Evolutionary conservation across 106 monocot genomes (phyloP).

Genomic region (Apostasia ramifera): DNA sequence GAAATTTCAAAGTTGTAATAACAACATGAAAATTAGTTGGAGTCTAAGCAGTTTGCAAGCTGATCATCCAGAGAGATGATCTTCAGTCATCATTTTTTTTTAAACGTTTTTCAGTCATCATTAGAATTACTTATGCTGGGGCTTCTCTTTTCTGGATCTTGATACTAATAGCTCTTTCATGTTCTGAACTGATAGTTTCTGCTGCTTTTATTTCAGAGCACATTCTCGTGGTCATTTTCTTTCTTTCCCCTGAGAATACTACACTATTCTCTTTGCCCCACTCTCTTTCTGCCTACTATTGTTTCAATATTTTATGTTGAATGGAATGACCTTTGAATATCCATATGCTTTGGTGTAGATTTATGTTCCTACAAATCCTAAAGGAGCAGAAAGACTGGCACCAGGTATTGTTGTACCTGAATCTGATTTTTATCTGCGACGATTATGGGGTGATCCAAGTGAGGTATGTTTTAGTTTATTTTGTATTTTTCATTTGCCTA

Average conservation of each 20-base stretch:
- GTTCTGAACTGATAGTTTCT: background rate
- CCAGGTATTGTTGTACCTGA: conserved; percentile 37
- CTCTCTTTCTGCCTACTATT: background rate
- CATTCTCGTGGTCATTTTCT: background rate
- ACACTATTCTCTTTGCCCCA: background rate
- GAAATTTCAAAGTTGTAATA: no score
- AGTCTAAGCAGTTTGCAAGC: no score
- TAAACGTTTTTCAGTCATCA: no score
- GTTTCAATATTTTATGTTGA: background rate
- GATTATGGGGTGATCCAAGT: conserved; percentile 22
- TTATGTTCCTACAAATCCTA: conserved; percentile 44
- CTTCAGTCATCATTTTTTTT: no score
- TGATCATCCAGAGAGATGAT: no score
- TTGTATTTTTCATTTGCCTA: background rate
- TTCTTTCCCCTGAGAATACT: background rate
- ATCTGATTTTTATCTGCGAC: conserved; percentile 36
- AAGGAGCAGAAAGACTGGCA: conserved; percentile 46
- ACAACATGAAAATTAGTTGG: no score
- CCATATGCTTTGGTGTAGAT: conserved; percentile 16
- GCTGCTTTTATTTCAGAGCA: background rate
- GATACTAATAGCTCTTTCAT: background rate
- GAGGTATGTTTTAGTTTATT: conserved; percentile 15
- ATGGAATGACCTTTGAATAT: background rate
- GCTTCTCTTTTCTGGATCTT: no score
- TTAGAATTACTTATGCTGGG: no score